Conservation (phyloP, 1,284 basidiomycete genomes). For the Trichosporon sp. region DNA sequence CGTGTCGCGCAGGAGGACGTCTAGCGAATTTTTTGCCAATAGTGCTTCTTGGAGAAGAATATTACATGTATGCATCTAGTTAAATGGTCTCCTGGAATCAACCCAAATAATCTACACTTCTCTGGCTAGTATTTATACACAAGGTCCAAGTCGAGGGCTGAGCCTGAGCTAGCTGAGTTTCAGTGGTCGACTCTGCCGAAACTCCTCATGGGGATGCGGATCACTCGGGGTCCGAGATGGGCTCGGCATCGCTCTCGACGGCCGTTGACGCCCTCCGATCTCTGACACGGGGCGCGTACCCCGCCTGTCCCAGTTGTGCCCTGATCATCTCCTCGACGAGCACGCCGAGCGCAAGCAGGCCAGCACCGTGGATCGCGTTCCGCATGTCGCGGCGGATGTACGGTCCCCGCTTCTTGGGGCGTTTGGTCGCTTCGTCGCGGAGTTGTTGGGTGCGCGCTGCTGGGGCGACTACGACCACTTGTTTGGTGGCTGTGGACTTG, state of each 20-base stretch:
- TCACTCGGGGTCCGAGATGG: not conserved
- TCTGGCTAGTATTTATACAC: too few species aligned
- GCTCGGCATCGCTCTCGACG: slow-evolving; percentile 13
- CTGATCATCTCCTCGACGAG: slow-evolving; percentile 40
- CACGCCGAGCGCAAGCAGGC: slow-evolving; percentile 46
- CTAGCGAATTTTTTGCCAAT: too few species aligned
- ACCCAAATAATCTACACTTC: too few species aligned
- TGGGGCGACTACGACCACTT: not conserved
- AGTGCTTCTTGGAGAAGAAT: not conserved
- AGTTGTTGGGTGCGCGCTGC: not conserved
- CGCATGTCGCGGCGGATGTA: slow-evolving; percentile 40
- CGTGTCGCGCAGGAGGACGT: slow-evolving; percentile 45
- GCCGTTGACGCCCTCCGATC: not conserved
- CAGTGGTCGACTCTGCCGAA: too few species aligned
- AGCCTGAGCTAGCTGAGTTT: not conserved
- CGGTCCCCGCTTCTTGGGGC: not conserved
- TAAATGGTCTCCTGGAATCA: too few species aligned
- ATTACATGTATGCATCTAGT: slow-evolving; percentile 26
- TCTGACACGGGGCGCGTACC: slow-evolving; percentile 19
- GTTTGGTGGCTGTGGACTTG: not conserved
- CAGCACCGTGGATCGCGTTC: slow-evolving; percentile 41
- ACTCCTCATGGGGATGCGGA: too few species aligned
- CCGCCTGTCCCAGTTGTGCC: slow-evolving; percentile 30
- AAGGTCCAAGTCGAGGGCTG: not conserved
- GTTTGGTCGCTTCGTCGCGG: too few species aligned